Conservation (phyloP, 78 protist species). For the Speleostelium caveatum region DNA sequence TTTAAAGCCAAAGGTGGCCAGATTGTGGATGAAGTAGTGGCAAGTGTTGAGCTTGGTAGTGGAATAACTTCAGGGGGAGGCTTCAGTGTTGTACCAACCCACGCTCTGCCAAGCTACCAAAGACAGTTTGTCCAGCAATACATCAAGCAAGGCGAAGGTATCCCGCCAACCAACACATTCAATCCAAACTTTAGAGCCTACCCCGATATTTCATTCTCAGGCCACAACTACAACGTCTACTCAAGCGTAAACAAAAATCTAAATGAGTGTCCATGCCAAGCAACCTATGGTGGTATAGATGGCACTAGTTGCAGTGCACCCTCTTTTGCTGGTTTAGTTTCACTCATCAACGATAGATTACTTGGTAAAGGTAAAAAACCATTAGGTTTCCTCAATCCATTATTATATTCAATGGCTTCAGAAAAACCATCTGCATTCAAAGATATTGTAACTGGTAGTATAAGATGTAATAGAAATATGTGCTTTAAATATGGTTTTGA, state of each 20-base stretch:
- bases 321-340: conserved; percentile 62
- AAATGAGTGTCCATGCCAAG: background rate
- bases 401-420: conserved; percentile 35
- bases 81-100: background rate
- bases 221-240: conserved; percentile 37
- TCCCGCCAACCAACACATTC: background rate
- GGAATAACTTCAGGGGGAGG: background rate
- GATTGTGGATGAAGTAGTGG: background rate
- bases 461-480: conserved; percentile 22
- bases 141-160: background rate
- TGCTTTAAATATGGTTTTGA: conserved; percentile 53
- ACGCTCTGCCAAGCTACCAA: background rate
- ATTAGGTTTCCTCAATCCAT: conserved; percentile 91
- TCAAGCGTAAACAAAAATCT: background rate
- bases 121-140: background rate
- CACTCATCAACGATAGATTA: conserved; percentile 68
- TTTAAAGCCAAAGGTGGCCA: too few relatives aligned
- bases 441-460: conserved; percentile 77
- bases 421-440: conserved; percentile 37
- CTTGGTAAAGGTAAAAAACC: conserved; percentile 40
- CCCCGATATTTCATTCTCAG: conserved; percentile 27
- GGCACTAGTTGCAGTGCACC: conserved; percentile 87
- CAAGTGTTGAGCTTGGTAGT: background rate
- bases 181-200: background rate
- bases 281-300: too few relatives aligned